phyloP scores from a whole-genome alignment of 176 grass and related monocot genomes.

The Musa acuminata region DNA sequence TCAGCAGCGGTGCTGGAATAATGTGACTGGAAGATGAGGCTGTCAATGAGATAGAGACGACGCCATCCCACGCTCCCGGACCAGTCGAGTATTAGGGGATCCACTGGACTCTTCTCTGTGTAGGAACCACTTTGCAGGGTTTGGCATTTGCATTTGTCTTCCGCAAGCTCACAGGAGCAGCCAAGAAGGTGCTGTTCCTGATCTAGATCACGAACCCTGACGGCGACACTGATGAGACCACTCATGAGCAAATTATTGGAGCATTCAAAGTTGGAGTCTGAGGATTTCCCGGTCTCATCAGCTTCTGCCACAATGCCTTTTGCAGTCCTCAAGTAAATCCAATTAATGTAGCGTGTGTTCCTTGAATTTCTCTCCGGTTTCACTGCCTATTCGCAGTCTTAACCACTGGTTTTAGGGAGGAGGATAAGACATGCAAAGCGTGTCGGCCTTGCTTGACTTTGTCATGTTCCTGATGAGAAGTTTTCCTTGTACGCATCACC shows the following conservation, averaged over 20 bases:
- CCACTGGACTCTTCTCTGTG: not conserved
- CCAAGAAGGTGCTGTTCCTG: not conserved
- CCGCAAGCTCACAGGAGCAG: not conserved
- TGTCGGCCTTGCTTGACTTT: no score
- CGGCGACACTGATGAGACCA: not conserved
- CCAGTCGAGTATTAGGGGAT: no score
- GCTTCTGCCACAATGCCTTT: not conserved
- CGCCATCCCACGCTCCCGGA: no score
- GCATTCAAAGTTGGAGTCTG: not conserved
- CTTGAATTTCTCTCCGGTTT: no score
- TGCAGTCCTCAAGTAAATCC: not conserved
- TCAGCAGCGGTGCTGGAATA: not conserved
- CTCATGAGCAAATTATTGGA: slow-evolving; percentile 2
- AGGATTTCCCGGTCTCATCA: not conserved
- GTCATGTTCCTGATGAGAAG: no score
- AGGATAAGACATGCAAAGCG: no score
- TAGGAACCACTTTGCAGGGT: not conserved
- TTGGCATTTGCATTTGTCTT: not conserved
- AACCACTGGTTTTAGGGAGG: no score
- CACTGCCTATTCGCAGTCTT: no score
- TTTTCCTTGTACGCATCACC: no score
- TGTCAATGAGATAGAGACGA: no score
- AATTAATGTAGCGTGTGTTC: no score
- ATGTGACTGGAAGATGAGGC: no score
- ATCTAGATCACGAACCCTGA: not conserved